phyloP scores from a whole-genome alignment of 805 yeast species.

The Suhomyces xylopsoci region DNA sequence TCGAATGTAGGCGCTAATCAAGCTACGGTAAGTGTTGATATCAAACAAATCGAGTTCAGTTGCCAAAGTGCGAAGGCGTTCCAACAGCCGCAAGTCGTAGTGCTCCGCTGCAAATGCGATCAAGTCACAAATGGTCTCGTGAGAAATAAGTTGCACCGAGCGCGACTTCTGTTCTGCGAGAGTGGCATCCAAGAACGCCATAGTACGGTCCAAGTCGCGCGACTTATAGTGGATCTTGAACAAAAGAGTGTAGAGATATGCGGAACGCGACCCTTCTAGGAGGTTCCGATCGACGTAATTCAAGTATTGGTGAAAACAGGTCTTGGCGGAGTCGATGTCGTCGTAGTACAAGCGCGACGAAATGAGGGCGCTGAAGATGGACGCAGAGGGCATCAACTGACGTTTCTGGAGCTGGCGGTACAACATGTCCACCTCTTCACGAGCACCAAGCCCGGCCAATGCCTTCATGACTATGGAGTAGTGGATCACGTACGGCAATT shows the following conservation, averaged over 20 bases:
- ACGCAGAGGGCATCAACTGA: constrained; percentile 45
- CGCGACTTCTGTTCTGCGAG: constrained; percentile 13
- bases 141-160: constrained; percentile 15
- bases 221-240: constrained; percentile 25
- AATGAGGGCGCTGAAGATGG: constrained; percentile 46
- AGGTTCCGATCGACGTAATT: constrained; percentile 16
- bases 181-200: constrained; percentile 23
- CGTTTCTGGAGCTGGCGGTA: constrained; percentile 47
- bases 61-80: constrained; percentile 17
- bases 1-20: constrained; percentile 28
- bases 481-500: constrained; percentile 51
- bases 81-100: constrained; percentile 19
- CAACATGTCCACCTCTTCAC: constrained; percentile 46
- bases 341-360: constrained; percentile 35
- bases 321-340: constrained; percentile 33
- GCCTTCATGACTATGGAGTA: constrained; percentile 62
- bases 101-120: constrained; percentile 19
- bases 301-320: constrained; percentile 23
- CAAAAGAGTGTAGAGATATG: constrained; percentile 25
- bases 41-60: constrained; percentile 15
- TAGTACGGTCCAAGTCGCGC: constrained; percentile 25
- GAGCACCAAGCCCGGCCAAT: constrained; percentile 50
- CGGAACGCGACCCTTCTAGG: constrained; percentile 16
- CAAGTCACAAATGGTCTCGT: constrained; percentile 15
- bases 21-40: constrained; percentile 23